These are phyloP conservation scores for Aspergillus incahuasiensis DNA, from an alignment of 495 filamentous ascomycete species.

Conservation along the genomic window DNA sequence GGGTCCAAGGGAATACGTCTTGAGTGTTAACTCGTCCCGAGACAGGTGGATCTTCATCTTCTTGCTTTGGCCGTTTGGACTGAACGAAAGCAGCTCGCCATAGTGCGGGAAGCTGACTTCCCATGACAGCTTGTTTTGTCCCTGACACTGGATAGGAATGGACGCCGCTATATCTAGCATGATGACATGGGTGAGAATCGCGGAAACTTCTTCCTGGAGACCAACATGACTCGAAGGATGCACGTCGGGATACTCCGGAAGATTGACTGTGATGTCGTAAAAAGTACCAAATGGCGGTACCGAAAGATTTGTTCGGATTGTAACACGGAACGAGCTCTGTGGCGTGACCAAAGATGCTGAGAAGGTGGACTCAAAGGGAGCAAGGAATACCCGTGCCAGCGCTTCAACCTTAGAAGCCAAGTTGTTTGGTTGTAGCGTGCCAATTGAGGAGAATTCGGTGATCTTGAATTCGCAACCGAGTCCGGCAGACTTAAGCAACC, in stretches of 20 bases:
- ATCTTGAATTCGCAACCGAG: conserved; percentile 31
- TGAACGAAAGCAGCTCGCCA: conserved; percentile 32
- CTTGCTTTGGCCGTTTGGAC: conserved; percentile 20
- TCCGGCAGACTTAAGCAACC: conserved; percentile 38
- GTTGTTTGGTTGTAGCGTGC: conserved; percentile 1
- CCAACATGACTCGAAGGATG: conserved; percentile 35
- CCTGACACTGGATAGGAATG: conserved; percentile 20
- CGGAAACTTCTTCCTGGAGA: conserved; percentile 35
- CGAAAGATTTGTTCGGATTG: conserved; percentile 40
- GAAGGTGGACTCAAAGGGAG: conserved; percentile 40
- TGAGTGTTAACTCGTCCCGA: conserved; percentile 29
- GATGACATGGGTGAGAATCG: conserved; percentile 33
- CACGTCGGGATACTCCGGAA: conserved; percentile 30
- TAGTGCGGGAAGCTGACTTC: conserved; percentile 38
- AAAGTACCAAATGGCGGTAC: conserved; percentile 42
- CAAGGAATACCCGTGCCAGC: conserved; percentile 36
- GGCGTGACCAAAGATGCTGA: conserved; percentile 33
- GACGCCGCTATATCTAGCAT: conserved; percentile 36
- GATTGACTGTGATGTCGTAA: conserved; percentile 40
- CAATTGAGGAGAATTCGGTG: conserved; percentile 28
- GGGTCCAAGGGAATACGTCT: conserved; percentile 20
- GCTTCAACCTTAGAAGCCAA: conserved; percentile 30
- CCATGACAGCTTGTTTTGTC: conserved; percentile 20
- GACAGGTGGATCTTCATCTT: conserved; percentile 37
- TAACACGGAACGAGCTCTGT: conserved; percentile 39